phyloP scores from a whole-genome alignment of 352 stramenopile genomes.

The Phytophthora macrochlamydospora region DNA sequence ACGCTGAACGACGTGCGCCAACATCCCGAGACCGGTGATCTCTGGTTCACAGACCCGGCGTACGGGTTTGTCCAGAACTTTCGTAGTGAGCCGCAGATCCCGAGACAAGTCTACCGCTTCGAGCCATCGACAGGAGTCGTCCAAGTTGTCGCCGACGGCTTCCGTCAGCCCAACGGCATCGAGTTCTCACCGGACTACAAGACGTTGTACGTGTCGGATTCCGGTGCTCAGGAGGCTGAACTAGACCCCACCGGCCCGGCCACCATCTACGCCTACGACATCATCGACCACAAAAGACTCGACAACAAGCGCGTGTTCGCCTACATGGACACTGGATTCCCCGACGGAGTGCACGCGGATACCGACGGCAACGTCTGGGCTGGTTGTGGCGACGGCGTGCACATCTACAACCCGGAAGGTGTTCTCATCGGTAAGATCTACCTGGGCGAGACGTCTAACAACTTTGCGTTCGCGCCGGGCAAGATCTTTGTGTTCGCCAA shows the following conservation, averaged over 20 bases:
- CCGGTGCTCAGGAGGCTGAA: constrained; percentile 19
- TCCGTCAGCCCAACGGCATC: constrained; percentile 17
- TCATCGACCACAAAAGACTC: constrained; percentile 20
- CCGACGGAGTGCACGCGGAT: constrained; percentile 22
- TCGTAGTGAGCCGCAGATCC: constrained; percentile 13
- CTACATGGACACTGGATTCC: constrained; percentile 23
- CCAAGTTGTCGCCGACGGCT: constrained; percentile 20
- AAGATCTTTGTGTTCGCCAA: constrained; percentile 27
- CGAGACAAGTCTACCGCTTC: constrained; percentile 25
- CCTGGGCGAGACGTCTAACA: constrained; percentile 21
- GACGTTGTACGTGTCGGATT: constrained; percentile 25
- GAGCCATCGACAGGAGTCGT: constrained; percentile 29
- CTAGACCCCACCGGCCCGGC: constrained; percentile 15
- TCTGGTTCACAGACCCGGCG: constrained; percentile 23
- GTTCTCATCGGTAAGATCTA: constrained; percentile 28
- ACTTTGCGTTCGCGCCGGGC: constrained; percentile 26
- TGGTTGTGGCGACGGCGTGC: constrained; percentile 21
- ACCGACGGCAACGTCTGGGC: constrained; percentile 23
- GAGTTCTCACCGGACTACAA: constrained; percentile 32
- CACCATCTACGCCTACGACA: constrained; percentile 28
- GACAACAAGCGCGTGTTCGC: constrained; percentile 19
- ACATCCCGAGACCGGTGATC: constrained; percentile 22
- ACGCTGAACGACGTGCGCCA: constrained; percentile 25
- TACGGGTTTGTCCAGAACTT: constrained; percentile 28
- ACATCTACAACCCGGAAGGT: constrained; percentile 26